Evolutionary conservation across 805 yeast species (phyloP), one percentile per base, ranked within the genome.

Genomic region (Starmerella stigmatis): DNA sequence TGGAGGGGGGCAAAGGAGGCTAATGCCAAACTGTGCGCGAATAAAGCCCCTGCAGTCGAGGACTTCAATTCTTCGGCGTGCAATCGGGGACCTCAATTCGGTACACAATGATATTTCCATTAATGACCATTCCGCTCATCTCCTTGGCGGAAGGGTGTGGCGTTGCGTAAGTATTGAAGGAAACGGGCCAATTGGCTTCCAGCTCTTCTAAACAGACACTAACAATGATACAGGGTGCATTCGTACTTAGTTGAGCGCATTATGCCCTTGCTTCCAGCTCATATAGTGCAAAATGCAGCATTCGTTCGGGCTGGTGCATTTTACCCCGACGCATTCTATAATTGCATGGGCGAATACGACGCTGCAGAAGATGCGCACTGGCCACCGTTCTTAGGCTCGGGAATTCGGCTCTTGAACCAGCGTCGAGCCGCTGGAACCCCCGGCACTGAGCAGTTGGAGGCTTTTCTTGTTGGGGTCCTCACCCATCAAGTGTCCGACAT

Each of bases 281-380:
- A 64, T 4, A 46, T 69, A 2, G 55, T 59, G 22, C 52, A 50
- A 3, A 58, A 55, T 23, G 35, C 54, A 3, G 57, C 66, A 3
- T 67, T 60, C 38, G 51, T 70, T n/a, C 60, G 73, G 13, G 71
- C 81, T 0, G 86, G 86, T 0, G 70, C 81, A 0, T 79, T 80
- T 56, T 76, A 74, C 54, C 86, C 86, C 0, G 86, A 80, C 57
- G 75, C 81, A 0, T 74, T 78, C 54, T 80, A 80, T 59, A 66
- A 72, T 28, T 80, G 86, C 58, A 60, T 72, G 41, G 75, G 73
- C 3, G 55, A 61, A 21, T 65, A 73, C 3, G 68, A 70, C 10
- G 70, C 70, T 2, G 80, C 82, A 3, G 86, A 80, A 58, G 71
- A 64, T 23, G 66, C 78, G 0, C 86, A 79, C 56, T 79, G 86